Evolutionary conservation across 768 basidiomycete species (phyloP), one percentile per base, ranked within the genome.

Genomic region (Tricholoma terreum): DNA sequence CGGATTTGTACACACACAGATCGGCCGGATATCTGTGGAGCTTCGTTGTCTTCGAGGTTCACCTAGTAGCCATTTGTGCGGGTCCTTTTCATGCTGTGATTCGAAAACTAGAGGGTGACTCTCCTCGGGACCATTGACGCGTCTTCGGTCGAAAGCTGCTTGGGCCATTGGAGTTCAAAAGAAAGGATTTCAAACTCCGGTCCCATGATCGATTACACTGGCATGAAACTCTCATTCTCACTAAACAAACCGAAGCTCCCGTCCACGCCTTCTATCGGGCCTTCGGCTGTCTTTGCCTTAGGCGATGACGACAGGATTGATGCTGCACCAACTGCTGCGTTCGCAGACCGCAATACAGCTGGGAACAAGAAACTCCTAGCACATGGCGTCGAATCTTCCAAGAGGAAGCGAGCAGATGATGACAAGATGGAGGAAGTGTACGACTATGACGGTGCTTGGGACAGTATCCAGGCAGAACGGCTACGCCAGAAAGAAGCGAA

Each of bases 361-460:
- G 68, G 73, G 55, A 84, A 85, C 75, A 82, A 84, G 68, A 74
- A 81, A 63, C 69, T 82, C 24, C 69, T 84, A 14, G 82, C 84
- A 11, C 83, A 84, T 64, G 84, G 82, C 71, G 77, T 80, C 12
- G 78, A 75, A 56, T 75, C 84, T 34, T 89, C 89, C 22, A 85
- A 77, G 70, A 84, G 79, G 75, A 89, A 86, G 67, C 82, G 83
- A 61, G 84, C 95, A 74, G 85, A 91, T 60, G 83, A 82, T 50
- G 94, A 95, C 69, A 82, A 85, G 74, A 78, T 79, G 59, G 67
- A 81, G 42, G 88, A 87, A 0, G 90, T 95, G 4, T 98, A 89
- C 70, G 86, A 95, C 71, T 99, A 99, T 66, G 97, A 99, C 68
- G 94, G 92, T 72, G 86, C 98, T 4, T 98, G 88, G 83, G 97